Percentiles rank a stretch among this genome's conserved stretches.
Evolutionary conservation across 306 rosid genomes (phyloP).

Genomic region (Casuarina equisetifolia): DNA sequence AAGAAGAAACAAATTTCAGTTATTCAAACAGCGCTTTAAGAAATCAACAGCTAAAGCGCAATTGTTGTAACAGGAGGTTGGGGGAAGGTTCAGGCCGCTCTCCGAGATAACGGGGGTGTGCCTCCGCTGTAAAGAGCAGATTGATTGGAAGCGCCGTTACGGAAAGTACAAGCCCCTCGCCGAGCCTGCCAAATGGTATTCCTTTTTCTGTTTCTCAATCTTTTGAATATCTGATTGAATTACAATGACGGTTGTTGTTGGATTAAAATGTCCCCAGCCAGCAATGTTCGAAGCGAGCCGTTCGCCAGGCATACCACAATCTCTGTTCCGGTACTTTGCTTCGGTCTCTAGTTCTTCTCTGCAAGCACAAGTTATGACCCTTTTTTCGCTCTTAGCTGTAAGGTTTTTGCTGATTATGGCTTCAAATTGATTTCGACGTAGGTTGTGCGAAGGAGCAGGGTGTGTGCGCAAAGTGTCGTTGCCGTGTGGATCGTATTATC

Average conservation of each 20-base stretch:
- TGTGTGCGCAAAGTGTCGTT: conserved; percentile 83
- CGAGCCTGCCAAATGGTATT: conserved; percentile 81
- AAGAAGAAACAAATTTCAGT: neutral
- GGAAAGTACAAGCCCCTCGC: conserved; percentile 83
- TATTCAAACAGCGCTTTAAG: neutral
- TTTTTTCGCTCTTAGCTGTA: neutral
- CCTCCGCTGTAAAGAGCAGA: conserved; percentile 82
- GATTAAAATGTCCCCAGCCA: conserved; percentile 51
- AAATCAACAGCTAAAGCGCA: neutral
- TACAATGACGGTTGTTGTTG: neutral
- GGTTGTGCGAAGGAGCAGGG: conserved; percentile 94
- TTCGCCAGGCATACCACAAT: conserved; percentile 92
- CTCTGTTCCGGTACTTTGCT: conserved; percentile 60
- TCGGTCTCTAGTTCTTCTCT: neutral
- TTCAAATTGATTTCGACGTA: conserved; percentile 35
- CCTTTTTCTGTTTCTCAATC: neutral
- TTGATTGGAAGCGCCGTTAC: conserved; percentile 90
- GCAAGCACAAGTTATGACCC: neutral
- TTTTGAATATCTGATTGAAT: neutral
- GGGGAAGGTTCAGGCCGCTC: neutral
- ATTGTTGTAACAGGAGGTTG: neutral
- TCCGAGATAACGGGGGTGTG: conserved; percentile 65
- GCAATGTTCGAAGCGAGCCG: conserved; percentile 71
- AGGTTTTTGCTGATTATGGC: conserved; percentile 6
- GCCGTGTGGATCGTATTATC: conserved; percentile 50